These are phyloP conservation scores for Globisporangium ultimum DNA, from an alignment of 352 stramenopile genomes.

Conservation along the genomic window DNA sequence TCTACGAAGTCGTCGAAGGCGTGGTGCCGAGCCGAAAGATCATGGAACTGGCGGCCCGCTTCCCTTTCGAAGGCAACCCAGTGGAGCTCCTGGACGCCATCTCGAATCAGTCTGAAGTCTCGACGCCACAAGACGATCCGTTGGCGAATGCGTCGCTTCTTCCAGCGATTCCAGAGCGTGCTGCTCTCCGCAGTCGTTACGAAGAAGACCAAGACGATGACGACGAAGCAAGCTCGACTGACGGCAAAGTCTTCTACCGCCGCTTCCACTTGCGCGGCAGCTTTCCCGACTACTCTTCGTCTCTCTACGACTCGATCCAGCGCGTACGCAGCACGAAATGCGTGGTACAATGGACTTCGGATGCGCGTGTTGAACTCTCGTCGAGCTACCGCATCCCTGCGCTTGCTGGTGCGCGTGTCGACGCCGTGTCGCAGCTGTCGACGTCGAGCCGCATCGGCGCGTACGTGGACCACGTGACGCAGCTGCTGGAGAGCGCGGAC, in stretches of 20 bases:
- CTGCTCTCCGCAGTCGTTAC: background rate
- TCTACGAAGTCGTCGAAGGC: slow-evolving; percentile 45
- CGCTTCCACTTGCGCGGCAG: slow-evolving; percentile 46
- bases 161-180: slow-evolving; percentile 16
- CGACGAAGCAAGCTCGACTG: background rate
- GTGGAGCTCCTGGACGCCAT: slow-evolving; percentile 27
- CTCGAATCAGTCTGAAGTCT: slow-evolving; percentile 14
- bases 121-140: slow-evolving; percentile 5
- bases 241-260: slow-evolving; percentile 31
- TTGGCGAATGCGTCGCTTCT: slow-evolving; percentile 38
- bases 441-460: slow-evolving; percentile 34
- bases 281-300: slow-evolving; percentile 29
- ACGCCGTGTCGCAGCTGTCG: slow-evolving; percentile 45
- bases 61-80: slow-evolving; percentile 33
- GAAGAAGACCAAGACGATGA: slow-evolving; percentile 12
- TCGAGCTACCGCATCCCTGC: slow-evolving; percentile 8
- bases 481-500: slow-evolving; percentile 34
- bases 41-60: slow-evolving; percentile 42
- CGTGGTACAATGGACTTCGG: slow-evolving; percentile 36
- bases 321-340: slow-evolving; percentile 24
- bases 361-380: background rate
- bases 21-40: slow-evolving; percentile 54
- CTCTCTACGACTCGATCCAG: slow-evolving; percentile 20
- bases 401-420: slow-evolving; percentile 23
- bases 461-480: slow-evolving; percentile 43